Base-by-base conservation (phyloP, 2,329 filamentous ascomycete species). In the Sclerotinia glacialis region DNA sequence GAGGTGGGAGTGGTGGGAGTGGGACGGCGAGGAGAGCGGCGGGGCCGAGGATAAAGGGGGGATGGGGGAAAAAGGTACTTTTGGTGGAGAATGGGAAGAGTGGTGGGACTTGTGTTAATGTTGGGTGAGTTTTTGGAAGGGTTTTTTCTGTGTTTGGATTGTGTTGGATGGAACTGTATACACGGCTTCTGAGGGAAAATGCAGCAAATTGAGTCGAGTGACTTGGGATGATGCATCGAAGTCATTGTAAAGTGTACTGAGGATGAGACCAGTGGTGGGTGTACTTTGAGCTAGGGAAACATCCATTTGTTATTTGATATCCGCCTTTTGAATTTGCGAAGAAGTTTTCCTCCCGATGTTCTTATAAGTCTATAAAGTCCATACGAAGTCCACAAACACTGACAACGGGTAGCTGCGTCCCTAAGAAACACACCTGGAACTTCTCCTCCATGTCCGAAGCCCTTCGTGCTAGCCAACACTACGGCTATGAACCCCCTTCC, bases 391-490 rank as follows among this genome's bases (percentile, higher is more conserved):
- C 16, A 23, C 31, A 26, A 37, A 23, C 9, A 37, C 47, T 65
- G 37, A 58, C 46, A 62, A 60, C 23, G 47, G 11, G 40, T 23
- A 82, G 82, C 66, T 83, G 81, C 69, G 79, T 83, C 8, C 82
- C 82, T 37, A 83, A 83, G 74, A 83, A 83, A 69, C 82, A 83
- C 77, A 82, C 81, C 55, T 83, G 79, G 80, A 82, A 83, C 72
- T 81, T 82, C 67, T 80, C 81, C 6, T 79, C 80, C 37, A 78
- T 83, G 68, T 78, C 79, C 59, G 81, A 83, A 72, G 77, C 77
- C n/a, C 72, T 83, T 11, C 77, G 80, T 52, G 74, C 78, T 11
- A 80, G 77, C 65, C 77, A 77, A 66, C 74, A 80, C 71, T 83
- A 83, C 73, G 81, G 81, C 56, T 83, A 81, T 69, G 77, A 78